Evolutionary conservation across 208 protist genomes (phyloP).

Genomic region (Acanthamoeba healyi): DNA sequence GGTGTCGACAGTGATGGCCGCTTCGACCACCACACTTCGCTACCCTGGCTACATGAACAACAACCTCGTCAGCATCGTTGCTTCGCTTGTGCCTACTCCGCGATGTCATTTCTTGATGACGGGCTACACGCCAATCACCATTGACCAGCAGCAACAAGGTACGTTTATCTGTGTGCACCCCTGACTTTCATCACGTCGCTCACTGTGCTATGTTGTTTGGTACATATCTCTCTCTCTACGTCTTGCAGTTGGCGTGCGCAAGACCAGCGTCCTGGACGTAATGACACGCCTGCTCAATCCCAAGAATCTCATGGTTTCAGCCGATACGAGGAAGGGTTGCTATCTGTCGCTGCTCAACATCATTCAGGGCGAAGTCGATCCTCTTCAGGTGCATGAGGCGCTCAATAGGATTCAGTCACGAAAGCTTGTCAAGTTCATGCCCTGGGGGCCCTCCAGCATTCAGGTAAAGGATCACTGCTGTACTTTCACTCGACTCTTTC

Average conservation of each 20-base stretch:
- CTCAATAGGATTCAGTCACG: constrained; percentile 98
- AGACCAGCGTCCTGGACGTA: constrained; percentile 99
- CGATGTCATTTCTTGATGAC: constrained; percentile 99
- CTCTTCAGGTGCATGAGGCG: constrained; percentile 97
- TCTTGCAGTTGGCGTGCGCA: constrained; percentile 93
- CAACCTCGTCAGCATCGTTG: constrained; percentile 95
- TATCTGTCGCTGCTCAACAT: constrained; percentile 99
- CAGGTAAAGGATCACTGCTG: too few species aligned
- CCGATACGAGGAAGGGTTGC: constrained; percentile 90
- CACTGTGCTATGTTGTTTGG: too few species aligned
- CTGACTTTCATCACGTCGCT: constrained; percentile 14
- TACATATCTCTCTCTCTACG: background rate
- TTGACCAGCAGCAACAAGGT: constrained; percentile 89
- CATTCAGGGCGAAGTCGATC: constrained; percentile 99
- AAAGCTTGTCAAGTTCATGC: constrained; percentile 98
- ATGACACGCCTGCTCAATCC: constrained; percentile 99
- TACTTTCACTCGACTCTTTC: too few species aligned
- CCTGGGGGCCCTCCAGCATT: constrained; percentile 96
- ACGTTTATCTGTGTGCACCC: background rate
- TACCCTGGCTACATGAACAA: constrained; percentile 98
- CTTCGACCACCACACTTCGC: constrained; percentile 98
- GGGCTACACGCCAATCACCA: constrained; percentile 98
- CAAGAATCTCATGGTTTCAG: constrained; percentile 91
- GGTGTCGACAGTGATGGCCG: constrained; percentile 98
- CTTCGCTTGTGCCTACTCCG: constrained; percentile 99